Conservation (phyloP, 2,329 filamentous ascomycete genomes). For the Epichloe coenophiala region DNA sequence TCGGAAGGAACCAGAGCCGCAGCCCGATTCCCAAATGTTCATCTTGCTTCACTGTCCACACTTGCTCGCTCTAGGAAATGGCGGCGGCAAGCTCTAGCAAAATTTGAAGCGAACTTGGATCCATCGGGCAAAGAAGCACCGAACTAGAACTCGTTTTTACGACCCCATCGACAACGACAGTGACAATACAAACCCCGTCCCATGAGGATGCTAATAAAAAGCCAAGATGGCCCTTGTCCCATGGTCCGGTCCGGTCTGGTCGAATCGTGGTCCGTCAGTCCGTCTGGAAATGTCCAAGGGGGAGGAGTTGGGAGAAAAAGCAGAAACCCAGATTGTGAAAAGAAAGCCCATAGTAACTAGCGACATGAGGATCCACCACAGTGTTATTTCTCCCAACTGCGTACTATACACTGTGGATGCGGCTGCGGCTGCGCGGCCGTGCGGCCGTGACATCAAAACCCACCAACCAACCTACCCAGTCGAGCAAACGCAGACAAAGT, state of each 20-base stretch:
- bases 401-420: not conserved
- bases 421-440: not conserved
- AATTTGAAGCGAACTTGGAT: slow-evolving; percentile 38
- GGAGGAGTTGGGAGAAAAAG: not conserved
- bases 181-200: not conserved
- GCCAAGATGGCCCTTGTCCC: not conserved
- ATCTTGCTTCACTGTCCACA: slow-evolving; percentile 60
- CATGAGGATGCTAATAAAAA: not conserved
- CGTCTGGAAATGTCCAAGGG: too few species aligned
- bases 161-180: too few species aligned
- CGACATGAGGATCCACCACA: not conserved
- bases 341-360: not conserved
- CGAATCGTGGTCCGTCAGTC: too few species aligned
- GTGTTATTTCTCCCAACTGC: not conserved
- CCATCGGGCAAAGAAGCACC: not conserved
- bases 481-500: not conserved
- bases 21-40: slow-evolving; percentile 18
- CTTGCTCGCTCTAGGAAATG: slow-evolving; percentile 41
- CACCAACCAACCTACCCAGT: not conserved
- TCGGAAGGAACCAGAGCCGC: slow-evolving; percentile 11
- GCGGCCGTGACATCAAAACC: not conserved
- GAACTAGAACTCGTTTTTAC: too few species aligned
- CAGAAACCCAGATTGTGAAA: not conserved
- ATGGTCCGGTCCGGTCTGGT: too few species aligned
- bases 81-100: slow-evolving; percentile 55